phyloP scores from a whole-genome alignment of 2,329 filamentous ascomycete species.

The Fusarium sp. region DNA sequence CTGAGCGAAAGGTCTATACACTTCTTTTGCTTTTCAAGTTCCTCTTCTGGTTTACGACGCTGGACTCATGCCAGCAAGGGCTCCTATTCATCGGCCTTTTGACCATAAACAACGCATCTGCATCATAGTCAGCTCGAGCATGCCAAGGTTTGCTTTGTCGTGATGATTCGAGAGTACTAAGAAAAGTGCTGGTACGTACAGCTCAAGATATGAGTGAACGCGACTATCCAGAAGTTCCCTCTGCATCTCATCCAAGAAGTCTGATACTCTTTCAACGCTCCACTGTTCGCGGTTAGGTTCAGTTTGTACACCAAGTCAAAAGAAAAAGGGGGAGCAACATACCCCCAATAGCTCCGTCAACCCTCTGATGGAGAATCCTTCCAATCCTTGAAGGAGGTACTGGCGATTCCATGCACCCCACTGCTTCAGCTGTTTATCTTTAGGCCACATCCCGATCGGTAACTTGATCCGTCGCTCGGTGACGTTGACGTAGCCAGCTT shows the following conservation, averaged over 20 bases:
- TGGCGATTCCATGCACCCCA: background rate
- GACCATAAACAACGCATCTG: background rate
- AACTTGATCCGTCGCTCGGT: background rate
- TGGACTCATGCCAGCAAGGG: background rate
- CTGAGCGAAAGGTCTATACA: background rate
- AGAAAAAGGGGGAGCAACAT: background rate
- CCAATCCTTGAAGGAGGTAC: background rate
- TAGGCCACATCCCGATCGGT: slow-evolving; percentile 2
- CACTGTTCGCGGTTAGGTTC: background rate
- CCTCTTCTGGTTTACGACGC: background rate
- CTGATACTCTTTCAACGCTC: background rate
- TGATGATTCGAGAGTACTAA: background rate
- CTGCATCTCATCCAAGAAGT: background rate
- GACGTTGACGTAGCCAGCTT: background rate
- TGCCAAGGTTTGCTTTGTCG: background rate
- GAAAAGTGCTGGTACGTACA: background rate
- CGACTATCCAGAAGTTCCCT: background rate
- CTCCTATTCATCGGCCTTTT: background rate
- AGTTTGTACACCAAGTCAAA: background rate
- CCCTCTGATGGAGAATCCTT: background rate
- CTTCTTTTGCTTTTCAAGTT: background rate
- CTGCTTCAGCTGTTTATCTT: slow-evolving; percentile 4
- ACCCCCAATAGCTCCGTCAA: background rate
- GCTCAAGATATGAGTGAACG: slow-evolving; percentile 8
- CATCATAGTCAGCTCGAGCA: background rate